Evolutionary conservation across 345 rosid species (phyloP).

Genomic region (Diplotaxis tenuifolia): DNA sequence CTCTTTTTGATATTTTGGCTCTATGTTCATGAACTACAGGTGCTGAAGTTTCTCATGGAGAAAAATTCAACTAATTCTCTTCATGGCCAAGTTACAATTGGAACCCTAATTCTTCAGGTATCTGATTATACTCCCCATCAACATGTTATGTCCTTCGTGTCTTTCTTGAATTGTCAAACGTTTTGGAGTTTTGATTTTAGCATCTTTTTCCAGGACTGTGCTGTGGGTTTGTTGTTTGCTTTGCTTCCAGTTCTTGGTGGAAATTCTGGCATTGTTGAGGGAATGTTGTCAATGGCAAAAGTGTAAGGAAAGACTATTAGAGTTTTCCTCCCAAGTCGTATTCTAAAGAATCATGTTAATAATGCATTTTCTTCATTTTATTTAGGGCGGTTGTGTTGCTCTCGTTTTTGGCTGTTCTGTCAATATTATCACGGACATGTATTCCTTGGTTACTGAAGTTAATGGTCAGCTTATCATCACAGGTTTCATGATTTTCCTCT

Average conservation of each 20-base stretch:
- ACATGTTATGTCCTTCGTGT: constrained; percentile 5
- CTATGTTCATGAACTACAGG: constrained; percentile 40
- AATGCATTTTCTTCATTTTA: background rate
- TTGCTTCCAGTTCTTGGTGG: constrained; percentile 93
- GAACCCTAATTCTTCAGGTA: constrained; percentile 91
- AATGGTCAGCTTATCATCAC: constrained; percentile 84
- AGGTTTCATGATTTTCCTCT: constrained; percentile 43
- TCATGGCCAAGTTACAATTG: constrained; percentile 88
- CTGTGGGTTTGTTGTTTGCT: constrained; percentile 91
- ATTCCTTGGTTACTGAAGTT: constrained; percentile 82
- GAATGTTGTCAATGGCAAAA: constrained; percentile 77
- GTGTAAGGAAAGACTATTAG: constrained; percentile 48
- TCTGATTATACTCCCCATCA: constrained; percentile 11
- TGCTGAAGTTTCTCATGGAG: constrained; percentile 89
- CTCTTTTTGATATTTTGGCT: background rate
- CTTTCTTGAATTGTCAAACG: constrained; percentile 13
- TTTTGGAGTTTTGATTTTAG: constrained; percentile 23
- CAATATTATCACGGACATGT: constrained; percentile 68
- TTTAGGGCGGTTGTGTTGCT: constrained; percentile 68
- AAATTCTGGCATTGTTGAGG: constrained; percentile 72
- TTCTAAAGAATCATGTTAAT: constrained; percentile 7
- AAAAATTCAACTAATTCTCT: constrained; percentile 64
- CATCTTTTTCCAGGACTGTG: constrained; percentile 63
- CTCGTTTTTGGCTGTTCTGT: constrained; percentile 64
- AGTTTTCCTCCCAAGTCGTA: background rate